phyloP scores from a whole-genome alignment of 2,329 filamentous ascomycete species.

The Nemania sp. region DNA sequence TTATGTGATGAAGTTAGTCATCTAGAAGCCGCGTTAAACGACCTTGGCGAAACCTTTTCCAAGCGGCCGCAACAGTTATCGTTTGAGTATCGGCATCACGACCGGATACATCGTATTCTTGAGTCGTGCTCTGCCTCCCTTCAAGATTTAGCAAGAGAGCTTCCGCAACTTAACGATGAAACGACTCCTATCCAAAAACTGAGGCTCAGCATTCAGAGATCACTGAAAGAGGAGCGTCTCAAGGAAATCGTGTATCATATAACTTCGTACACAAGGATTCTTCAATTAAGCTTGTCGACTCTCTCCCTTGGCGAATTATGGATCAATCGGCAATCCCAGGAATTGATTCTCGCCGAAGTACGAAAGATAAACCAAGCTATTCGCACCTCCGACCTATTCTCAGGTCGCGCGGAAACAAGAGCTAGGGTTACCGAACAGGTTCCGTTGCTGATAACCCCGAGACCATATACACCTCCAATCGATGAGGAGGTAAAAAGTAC shows the following conservation, averaged over 20 bases:
- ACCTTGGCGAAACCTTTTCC: too few species aligned
- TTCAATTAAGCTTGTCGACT: slow-evolving; percentile 36
- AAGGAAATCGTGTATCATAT: slow-evolving; percentile 32
- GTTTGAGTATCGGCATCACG: too few species aligned
- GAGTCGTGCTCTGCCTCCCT: too few species aligned
- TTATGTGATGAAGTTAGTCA: too few species aligned
- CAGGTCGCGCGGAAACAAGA: slow-evolving; percentile 7
- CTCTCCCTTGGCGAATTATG: slow-evolving; percentile 34
- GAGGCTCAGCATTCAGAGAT: slow-evolving; percentile 26
- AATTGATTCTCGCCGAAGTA: slow-evolving; percentile 33
- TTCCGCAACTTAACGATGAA: too few species aligned
- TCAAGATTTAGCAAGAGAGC: too few species aligned
- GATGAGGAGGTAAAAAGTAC: too few species aligned
- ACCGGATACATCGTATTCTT: too few species aligned
- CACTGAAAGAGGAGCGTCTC: slow-evolving; percentile 30
- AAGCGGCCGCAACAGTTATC: too few species aligned
- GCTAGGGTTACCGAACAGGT: neutral
- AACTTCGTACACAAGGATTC: slow-evolving; percentile 32
- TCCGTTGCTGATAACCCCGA: slow-evolving; percentile 20
- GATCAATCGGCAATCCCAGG: slow-evolving; percentile 32
- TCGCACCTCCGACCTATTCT: slow-evolving; percentile 25
- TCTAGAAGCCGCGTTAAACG: too few species aligned
- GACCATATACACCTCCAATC: too few species aligned
- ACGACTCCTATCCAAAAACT: slow-evolving; percentile 29
- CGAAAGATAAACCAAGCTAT: slow-evolving; percentile 33